phyloP scores from a whole-genome alignment of 257 asterid species.

The Primulina huaijiensis region DNA sequence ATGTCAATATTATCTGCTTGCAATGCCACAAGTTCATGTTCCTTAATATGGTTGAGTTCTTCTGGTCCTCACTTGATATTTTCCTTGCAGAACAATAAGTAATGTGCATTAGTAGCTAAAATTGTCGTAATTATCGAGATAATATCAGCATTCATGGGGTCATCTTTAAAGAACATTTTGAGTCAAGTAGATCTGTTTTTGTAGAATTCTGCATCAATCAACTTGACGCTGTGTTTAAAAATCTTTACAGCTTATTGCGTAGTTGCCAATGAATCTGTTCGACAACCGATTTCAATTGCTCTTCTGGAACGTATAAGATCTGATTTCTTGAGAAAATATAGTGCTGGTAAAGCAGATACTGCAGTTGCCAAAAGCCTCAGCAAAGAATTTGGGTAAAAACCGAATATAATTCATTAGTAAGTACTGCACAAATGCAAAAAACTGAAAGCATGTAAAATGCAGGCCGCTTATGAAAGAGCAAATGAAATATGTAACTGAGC shows the following conservation, averaged over 20 bases:
- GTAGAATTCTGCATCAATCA: background rate
- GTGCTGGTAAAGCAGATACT: conserved; percentile 93
- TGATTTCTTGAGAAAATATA: conserved; percentile 84
- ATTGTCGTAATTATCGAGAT: too few relatives aligned
- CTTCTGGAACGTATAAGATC: conserved; percentile 80
- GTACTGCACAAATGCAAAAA: background rate
- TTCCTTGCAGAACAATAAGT: too few relatives aligned
- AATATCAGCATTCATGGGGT: background rate
- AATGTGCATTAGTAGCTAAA: too few relatives aligned
- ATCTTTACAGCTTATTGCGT: conserved; percentile 76
- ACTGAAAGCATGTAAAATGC: conserved; percentile 17
- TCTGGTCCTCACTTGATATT: too few relatives aligned
- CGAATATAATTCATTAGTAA: background rate
- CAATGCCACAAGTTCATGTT: too few relatives aligned
- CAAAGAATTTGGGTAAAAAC: conserved; percentile 78
- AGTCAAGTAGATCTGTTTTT: background rate
- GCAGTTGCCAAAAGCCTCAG: conserved; percentile 85
- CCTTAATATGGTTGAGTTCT: background rate
- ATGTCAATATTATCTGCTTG: too few relatives aligned
- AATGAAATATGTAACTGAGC: conserved; percentile 83
- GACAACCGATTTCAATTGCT: conserved; percentile 82
- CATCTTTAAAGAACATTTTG: background rate
- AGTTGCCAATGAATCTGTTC: conserved; percentile 86
- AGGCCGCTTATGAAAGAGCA: conserved; percentile 88
- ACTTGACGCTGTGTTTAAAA: background rate